Evolutionary conservation across 2,329 filamentous ascomycete species (phyloP), one percentile per base, ranked within the genome.

Genomic region (Talaromyces sp.): DNA sequence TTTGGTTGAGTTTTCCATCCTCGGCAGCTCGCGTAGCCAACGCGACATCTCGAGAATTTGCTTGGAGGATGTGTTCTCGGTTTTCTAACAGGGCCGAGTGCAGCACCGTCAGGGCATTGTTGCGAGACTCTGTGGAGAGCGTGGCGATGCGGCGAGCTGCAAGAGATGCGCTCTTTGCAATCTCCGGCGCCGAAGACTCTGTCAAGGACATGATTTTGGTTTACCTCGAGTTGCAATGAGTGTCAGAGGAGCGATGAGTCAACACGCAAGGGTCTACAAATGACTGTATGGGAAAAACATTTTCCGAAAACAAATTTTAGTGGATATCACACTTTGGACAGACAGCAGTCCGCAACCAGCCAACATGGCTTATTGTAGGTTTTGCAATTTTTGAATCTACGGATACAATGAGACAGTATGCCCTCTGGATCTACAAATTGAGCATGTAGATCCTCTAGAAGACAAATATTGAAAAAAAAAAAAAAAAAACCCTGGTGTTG

Each of bases 121-220:
- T 96, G 71, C 95, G 89, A 28, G 89, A 89, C 47, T 83, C 78
- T 44, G 86, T 85, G 3, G 92, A 85, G 56, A 98, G 86, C 1
- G 91, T 90, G 56, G 92, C 92, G 52, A 99, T 86, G 58, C 86
- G 85, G 72, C 92, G 89, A 34, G 95, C 96, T 16, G 94, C 91
- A 54, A 85, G 79, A 71, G 92, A 92, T 64, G 94, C 94, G 55
- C 88, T 85, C 69, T 83, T 83, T 42, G 94, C 94, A 58, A 90
- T 90, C 66, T 92, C 87, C 60, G 85, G 81, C 55, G 94, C 90
- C 34, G 89, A 89, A 59, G 90, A 91, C 75, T 91, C 93, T 56
- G 93, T 96, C 63, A 97, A 83, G 67, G 94, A 96, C 95, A 98
- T 96, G 33, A 16, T 52, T 28, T 53, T 30, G 28, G n/a, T 16